Conservation (phyloP, 1,284 basidiomycete species). For the Trichosporon ovoides region DNA sequence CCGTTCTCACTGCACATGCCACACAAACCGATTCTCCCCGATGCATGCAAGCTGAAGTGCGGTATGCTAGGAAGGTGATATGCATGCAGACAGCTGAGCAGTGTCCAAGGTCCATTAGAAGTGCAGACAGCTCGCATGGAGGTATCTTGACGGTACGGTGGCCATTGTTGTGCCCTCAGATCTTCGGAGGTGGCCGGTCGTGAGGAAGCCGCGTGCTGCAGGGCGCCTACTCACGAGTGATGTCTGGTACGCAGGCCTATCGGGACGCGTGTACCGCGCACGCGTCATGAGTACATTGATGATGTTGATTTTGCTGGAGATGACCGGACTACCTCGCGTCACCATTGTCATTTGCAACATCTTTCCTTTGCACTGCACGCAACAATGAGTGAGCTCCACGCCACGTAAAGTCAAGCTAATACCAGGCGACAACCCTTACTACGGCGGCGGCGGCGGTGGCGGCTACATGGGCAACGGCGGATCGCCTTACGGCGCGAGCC, state of each 20-base stretch:
- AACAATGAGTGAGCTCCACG: conserved; percentile 18
- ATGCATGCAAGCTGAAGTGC: no score
- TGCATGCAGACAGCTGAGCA: background rate
- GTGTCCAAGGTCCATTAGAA: background rate
- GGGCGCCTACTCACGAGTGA: background rate
- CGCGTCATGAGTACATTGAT: conserved; percentile 12
- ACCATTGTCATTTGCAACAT: conserved; percentile 1
- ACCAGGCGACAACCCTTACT: conserved; percentile 44
- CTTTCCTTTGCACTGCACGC: background rate
- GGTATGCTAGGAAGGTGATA: no score
- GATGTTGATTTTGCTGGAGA: conserved; percentile 3
- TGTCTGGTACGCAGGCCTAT: background rate
- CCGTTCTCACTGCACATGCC: background rate
- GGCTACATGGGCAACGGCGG: conserved; percentile 33
- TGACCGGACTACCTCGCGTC: conserved; percentile 2
- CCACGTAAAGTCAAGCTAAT: background rate
- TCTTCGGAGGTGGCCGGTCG: background rate
- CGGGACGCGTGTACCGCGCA: conserved; percentile 1
- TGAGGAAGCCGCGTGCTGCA: background rate
- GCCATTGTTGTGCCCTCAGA: no score
- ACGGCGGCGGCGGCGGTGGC: conserved; percentile 34
- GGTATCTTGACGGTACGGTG: no score
- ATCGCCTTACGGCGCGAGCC: conserved; percentile 38
- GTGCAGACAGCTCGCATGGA: no score
- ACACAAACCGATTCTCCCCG: no score